phyloP scores from a whole-genome alignment of 371 early-diverging fungal species.

The Dipsacomyces acuminosporus region DNA sequence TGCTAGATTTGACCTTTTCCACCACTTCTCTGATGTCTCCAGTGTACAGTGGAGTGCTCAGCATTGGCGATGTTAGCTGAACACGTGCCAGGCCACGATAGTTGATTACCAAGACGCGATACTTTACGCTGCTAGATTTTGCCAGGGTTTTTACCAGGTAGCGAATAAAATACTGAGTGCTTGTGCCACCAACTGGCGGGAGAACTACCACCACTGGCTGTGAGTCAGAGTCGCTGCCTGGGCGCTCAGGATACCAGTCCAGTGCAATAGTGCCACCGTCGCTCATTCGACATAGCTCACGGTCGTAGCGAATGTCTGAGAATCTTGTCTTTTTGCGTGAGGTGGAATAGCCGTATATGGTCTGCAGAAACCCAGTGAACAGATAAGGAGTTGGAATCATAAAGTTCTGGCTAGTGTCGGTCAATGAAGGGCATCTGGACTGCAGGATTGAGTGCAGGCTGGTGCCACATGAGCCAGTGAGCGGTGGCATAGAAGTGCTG shows the following conservation, averaged over 20 bases:
- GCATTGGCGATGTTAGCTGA: constrained; percentile 63
- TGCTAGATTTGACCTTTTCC: constrained; percentile 44
- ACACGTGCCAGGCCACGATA: constrained; percentile 74
- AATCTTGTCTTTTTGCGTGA: constrained; percentile 13
- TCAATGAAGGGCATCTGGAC: constrained; percentile 21
- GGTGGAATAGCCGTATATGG: constrained; percentile 22
- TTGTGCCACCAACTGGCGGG: constrained; percentile 81
- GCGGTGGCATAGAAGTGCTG: no score
- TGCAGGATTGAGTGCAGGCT: neutral
- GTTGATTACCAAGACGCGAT: constrained; percentile 79
- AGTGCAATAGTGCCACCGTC: constrained; percentile 83
- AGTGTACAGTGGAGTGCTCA: constrained; percentile 80
- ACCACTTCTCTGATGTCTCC: constrained; percentile 67
- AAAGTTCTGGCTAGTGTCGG: neutral
- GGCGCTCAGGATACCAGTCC: constrained; percentile 71
- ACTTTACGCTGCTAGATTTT: no score
- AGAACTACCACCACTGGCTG: constrained; percentile 66
- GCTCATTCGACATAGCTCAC: constrained; percentile 57
- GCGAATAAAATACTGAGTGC: constrained; percentile 79
- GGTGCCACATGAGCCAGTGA: neutral
- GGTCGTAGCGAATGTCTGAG: constrained; percentile 31
- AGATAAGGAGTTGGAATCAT: constrained; percentile 40
- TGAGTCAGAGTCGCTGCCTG: constrained; percentile 43
- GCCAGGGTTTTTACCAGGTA: constrained; percentile 60
- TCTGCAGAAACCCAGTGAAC: constrained; percentile 39